phyloP scores from a whole-genome alignment of 192 early-diverging fungal species.

The Dispira simplex region DNA sequence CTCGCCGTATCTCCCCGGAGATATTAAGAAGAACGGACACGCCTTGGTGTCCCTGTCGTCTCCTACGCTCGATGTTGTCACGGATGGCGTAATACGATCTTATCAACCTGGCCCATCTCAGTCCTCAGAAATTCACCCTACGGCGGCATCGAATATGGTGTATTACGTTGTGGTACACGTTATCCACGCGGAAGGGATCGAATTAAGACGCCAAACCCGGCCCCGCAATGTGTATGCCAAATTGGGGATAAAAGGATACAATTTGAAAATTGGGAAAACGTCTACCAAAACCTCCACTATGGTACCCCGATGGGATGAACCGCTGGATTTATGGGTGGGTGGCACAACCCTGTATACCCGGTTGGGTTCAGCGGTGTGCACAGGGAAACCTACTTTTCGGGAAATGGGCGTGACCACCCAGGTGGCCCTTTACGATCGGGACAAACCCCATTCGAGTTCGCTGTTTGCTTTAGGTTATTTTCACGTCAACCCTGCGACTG shows the following conservation, averaged over 20 bases:
- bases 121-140: too few species aligned
- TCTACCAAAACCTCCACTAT: neutral
- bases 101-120: too few species aligned
- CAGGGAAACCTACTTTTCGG: neutral
- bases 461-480: neutral
- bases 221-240: conserved; percentile 1
- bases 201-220: neutral
- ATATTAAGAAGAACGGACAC: neutral
- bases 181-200: conserved; percentile 5
- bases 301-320: conserved; percentile 6
- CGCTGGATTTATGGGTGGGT: neutral
- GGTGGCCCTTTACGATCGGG: conserved; percentile 8
- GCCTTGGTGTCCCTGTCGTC: neutral
- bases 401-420: neutral
- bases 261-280: conserved; percentile 2
- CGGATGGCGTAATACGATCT: neutral
- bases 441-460: neutral
- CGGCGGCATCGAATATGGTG: too few species aligned
- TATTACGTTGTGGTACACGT: neutral
- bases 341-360: neutral
- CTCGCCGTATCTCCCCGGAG: neutral
- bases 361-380: neutral
- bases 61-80: neutral
- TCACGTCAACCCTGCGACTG: neutral
- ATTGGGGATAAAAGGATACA: neutral